Evolutionary conservation across 805 yeast genomes (phyloP), one percentile per base, ranked within the genome.

Genomic region (Priceomyces carsonii): DNA sequence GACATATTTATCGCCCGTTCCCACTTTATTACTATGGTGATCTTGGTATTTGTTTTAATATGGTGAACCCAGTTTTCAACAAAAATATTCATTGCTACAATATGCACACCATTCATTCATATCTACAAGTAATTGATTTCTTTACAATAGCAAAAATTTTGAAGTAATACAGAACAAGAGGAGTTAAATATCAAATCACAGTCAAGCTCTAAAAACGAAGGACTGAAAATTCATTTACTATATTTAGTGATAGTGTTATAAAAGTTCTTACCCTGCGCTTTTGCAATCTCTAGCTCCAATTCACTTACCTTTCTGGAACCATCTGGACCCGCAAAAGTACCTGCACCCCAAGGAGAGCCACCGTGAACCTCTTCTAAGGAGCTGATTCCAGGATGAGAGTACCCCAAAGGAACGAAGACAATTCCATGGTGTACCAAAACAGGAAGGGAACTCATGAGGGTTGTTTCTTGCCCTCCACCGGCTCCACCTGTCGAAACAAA

Each of bases 271-370:
- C 93, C 95, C 65, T 85, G 95, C 39, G 61, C 63, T 35, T 59
- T 53, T 14, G 87, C 90, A 42, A 84, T 57, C 47, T 73, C 73
- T 55, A 73, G 61, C 60, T 85, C 95, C 40, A 81, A 64, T n/a
- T 63, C 71, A 25, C 79, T 50, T 13, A 85, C 80, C 45, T 66
- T 61, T 64, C 91, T 77, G 6, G 82, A 73, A 26, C 91, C 93
- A 52, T 81, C 89, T 29, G 73, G 66, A 31, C 77, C 84, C 22
- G 91, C 87, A 51, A 73, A 67, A 27, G 85, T 66, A 46, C 93
- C 93, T 23, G 93, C 83, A 56, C 95, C 95, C 90, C 90, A 85
- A 25, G 93, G 75, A n/a, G 87, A 75, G 35, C 85, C 85, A 41
- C 93, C 93, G 55, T 81, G 90, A 30, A 77, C 69, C 61, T 82